These are phyloP conservation scores for Ceratobasidium sp. DNA, from an alignment of 1,284 basidiomycete species.

Conservation along the genomic window DNA sequence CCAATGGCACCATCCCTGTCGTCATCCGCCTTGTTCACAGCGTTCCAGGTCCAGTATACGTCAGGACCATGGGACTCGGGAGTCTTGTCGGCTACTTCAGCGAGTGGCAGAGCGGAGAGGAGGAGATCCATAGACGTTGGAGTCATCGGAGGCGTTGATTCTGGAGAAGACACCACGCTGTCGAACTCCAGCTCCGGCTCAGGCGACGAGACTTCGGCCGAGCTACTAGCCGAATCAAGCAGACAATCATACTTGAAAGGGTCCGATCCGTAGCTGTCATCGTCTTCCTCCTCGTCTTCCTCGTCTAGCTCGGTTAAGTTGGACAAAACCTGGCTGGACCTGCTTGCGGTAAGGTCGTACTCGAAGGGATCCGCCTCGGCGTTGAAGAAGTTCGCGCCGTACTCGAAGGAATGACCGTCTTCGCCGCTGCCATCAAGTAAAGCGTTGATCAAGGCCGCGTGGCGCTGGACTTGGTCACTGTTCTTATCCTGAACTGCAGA, in stretches of 20 bases:
- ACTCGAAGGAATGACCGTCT: too few relatives aligned
- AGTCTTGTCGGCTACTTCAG: neutral
- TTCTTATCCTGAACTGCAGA: too few relatives aligned
- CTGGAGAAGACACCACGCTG: neutral
- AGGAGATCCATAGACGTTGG: neutral
- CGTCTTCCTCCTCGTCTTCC: neutral
- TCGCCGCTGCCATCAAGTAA: too few relatives aligned
- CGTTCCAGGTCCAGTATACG: neutral
- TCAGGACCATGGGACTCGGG: neutral
- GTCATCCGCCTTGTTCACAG: neutral
- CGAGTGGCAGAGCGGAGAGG: neutral
- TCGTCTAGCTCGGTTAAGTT: neutral
- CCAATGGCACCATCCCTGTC: constrained; percentile 2
- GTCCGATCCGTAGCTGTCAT: neutral
- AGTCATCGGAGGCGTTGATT: neutral
- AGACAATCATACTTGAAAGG: neutral
- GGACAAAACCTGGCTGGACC: neutral
- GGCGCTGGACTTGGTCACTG: too few relatives aligned
- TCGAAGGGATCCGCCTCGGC: neutral
- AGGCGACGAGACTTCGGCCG: neutral
- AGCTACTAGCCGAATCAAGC: neutral
- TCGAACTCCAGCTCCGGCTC: neutral
- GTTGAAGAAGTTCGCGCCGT: neutral
- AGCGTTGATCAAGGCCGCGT: too few relatives aligned
- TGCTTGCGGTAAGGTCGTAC: neutral